Evolutionary conservation across 257 asterid genomes (phyloP).

Genomic region (Gentiana dahurica): DNA sequence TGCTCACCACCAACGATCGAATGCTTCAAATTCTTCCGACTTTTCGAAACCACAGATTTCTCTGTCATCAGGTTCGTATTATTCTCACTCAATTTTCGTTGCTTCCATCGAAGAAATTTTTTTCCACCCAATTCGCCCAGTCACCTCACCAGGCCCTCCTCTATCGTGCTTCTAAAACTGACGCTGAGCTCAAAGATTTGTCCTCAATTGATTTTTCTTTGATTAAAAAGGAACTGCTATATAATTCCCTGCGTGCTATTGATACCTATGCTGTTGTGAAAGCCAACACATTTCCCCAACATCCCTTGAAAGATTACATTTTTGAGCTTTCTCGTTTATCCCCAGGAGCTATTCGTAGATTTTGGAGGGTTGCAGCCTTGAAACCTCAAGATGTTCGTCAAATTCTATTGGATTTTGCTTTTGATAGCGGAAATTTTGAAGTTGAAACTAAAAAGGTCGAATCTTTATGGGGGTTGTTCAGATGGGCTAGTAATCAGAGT

Average conservation of each 20-base stretch:
- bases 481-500: conserved; percentile 42
- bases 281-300: conserved; percentile 27
- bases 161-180: conserved; percentile 8
- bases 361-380: conserved; percentile 56
- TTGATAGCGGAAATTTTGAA: conserved; percentile 22
- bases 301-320: conserved; percentile 36
- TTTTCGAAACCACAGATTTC: conserved; percentile 8
- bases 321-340: conserved; percentile 42
- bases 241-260: conserved; percentile 19
- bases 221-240: conserved; percentile 32
- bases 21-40: conserved; percentile 18
- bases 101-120: neutral
- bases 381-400: conserved; percentile 63
- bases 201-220: conserved; percentile 21
- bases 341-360: conserved; percentile 53
- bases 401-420: conserved; percentile 53
- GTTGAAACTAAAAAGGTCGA: conserved; percentile 43
- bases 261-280: conserved; percentile 8
- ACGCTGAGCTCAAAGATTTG: conserved; percentile 18
- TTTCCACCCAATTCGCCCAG: conserved; percentile 2
- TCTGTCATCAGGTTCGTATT: conserved; percentile 15
- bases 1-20: conserved; percentile 6
- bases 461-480: conserved; percentile 69
- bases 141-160: conserved; percentile 3
- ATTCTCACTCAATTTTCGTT: conserved; percentile 5